Conservation (phyloP, 2,329 filamentous ascomycete species). For the Fusarium acutatum region DNA sequence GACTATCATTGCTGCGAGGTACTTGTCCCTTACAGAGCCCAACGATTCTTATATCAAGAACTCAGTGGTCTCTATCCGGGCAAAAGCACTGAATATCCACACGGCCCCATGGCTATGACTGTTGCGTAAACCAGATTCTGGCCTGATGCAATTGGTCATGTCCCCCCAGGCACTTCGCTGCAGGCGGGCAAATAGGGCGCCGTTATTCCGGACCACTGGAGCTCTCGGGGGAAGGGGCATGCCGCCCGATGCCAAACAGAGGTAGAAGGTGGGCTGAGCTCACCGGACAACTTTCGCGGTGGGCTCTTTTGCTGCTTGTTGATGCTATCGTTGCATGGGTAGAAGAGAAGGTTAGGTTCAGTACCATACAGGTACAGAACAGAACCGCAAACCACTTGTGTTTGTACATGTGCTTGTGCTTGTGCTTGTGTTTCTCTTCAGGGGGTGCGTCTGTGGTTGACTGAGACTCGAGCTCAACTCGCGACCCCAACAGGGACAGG, state of each 20-base stretch:
- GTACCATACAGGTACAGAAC: neutral
- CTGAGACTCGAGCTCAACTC: conserved; percentile 21
- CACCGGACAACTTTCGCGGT: conserved; percentile 31
- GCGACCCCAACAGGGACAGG: conserved; percentile 30
- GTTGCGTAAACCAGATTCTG: conserved; percentile 42
- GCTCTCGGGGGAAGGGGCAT: conserved; percentile 39
- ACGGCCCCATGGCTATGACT: conserved; percentile 12
- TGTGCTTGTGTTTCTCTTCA: neutral
- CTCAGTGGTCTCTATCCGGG: neutral
- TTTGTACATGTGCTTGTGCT: neutral
- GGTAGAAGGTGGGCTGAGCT: conserved; percentile 37
- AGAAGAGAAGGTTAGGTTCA: neutral
- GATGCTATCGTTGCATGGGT: conserved; percentile 28
- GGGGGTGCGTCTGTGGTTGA: conserved; percentile 16
- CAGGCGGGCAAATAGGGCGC: conserved; percentile 40
- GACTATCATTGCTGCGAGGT: conserved; percentile 4
- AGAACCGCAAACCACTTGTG: neutral
- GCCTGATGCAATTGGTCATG: conserved; percentile 42
- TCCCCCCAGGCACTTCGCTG: conserved; percentile 15
- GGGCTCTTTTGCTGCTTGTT: conserved; percentile 4
- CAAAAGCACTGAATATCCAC: conserved; percentile 7
- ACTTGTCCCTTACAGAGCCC: neutral
- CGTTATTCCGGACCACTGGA: conserved; percentile 41
- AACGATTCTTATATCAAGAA: conserved; percentile 25
- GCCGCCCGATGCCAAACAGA: conserved; percentile 26